Percentiles rank a stretch among this genome's conserved stretches.
These are phyloP conservation scores for Onygenales sp. DNA, from an alignment of 2,329 filamentous ascomycete genomes.

Conservation along the genomic window DNA sequence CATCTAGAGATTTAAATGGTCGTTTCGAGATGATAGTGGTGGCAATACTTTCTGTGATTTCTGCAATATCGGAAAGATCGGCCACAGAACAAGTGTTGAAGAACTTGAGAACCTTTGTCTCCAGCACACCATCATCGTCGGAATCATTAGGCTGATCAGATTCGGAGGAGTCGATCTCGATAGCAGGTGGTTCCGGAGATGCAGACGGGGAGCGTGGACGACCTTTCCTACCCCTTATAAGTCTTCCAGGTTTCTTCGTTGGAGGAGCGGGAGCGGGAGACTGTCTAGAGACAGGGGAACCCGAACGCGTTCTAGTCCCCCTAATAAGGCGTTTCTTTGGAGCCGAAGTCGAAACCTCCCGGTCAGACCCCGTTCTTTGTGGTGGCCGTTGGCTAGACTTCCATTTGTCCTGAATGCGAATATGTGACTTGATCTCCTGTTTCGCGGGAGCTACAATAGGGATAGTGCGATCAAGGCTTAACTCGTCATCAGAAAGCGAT, in stretches of 20 bases:
- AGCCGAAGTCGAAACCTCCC: slow-evolving; percentile 21
- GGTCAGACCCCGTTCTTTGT: slow-evolving; percentile 12
- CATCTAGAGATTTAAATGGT: slow-evolving; percentile 60
- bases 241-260: slow-evolving; percentile 24
- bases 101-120: slow-evolving; percentile 59
- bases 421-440: slow-evolving; percentile 45
- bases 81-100: slow-evolving; percentile 70
- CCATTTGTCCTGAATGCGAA: slow-evolving; percentile 52
- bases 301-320: slow-evolving; percentile 23
- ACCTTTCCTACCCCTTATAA: slow-evolving; percentile 41
- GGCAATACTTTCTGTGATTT: slow-evolving; percentile 60
- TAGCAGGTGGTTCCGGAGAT: slow-evolving; percentile 24
- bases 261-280: slow-evolving; percentile 14
- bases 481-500: slow-evolving; percentile 34
- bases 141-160: slow-evolving; percentile 23
- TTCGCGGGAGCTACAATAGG: slow-evolving; percentile 29
- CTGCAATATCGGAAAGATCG: slow-evolving; percentile 74
- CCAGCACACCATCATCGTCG: slow-evolving; percentile 36
- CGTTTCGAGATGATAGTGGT: slow-evolving; percentile 61
- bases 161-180: slow-evolving; percentile 38
- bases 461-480: slow-evolving; percentile 18
- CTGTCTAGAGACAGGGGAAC: slow-evolving; percentile 16
- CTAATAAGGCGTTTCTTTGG: slow-evolving; percentile 30
- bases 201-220: slow-evolving; percentile 22
- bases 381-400: slow-evolving; percentile 35